Evolutionary conservation across 371 early-diverging fungal species (phyloP).

Genomic region (Umbelopsis sp.): DNA sequence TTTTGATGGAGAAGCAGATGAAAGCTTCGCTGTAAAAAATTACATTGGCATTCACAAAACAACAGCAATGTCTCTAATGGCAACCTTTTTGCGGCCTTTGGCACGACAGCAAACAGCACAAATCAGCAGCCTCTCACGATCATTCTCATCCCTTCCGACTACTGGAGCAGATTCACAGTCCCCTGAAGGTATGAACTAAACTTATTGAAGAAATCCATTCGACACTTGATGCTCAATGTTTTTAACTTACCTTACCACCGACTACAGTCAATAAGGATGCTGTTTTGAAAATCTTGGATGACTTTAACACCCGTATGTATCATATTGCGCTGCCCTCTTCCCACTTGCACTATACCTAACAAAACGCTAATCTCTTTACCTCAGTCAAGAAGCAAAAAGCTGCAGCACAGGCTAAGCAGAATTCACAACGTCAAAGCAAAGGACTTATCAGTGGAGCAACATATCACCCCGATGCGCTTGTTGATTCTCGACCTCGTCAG

Average conservation of each 20-base stretch:
- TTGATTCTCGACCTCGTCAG: constrained; percentile 47
- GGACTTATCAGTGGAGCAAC: constrained; percentile 44
- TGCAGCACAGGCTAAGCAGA: constrained; percentile 24
- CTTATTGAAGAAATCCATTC: neutral
- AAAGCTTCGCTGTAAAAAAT: too few relatives aligned
- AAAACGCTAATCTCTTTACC: neutral
- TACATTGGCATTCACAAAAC: neutral
- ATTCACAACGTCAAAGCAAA: constrained; percentile 44
- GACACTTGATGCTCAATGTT: too few relatives aligned
- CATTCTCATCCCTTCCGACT: neutral
- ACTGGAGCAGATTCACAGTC: neutral
- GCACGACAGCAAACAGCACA: neutral
- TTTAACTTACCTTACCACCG: too few relatives aligned
- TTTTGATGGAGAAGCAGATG: too few relatives aligned
- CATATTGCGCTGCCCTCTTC: neutral
- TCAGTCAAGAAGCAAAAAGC: constrained; percentile 38
- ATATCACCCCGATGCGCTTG: constrained; percentile 59
- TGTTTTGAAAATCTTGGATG: constrained; percentile 4
- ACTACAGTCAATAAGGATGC: neutral
- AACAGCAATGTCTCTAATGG: neutral
- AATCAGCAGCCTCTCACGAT: neutral
- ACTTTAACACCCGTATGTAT: constrained; percentile 6
- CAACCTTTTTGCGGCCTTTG: neutral
- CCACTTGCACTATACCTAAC: neutral
- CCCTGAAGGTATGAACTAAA: neutral